Base-by-base conservation (phyloP, 257 asterid species). In the Capsicum rhomboideum region DNA sequence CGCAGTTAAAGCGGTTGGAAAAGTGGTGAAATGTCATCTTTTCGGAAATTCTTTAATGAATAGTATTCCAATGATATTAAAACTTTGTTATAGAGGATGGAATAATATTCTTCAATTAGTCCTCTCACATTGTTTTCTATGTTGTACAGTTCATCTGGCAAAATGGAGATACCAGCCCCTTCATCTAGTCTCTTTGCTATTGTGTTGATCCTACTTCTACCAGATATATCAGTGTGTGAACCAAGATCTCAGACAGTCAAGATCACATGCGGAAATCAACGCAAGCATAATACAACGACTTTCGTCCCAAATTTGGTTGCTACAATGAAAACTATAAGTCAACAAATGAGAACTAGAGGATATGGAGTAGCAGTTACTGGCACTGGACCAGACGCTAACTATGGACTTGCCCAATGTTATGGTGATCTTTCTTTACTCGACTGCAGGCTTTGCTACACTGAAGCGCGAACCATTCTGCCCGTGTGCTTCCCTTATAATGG, bases 331-430 rank as follows among this genome's bases (percentile, higher is more conserved):
- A 64, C 4, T 6, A 8, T 83, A 46, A 75, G 83, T 61, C n/a
- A 3, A 1, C 79, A 80, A 56, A 12, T 85, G 50, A 28, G 42
- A 13, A 29, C 53, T 8, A 44, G 28, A 53, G 82, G 85, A 20
- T 85, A 66, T 66, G 90, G 82, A 37, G 29, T 52, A 66, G 85
- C 85, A 23, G 46, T 9, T 10, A 26, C 40, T 1, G 85, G 87
- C 28, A 71, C 85, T n/a, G 85, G 84, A 44, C 88, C 75, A 12
- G 61, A 74, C 16, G 20, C 68, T 34, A 21, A 8, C n/a, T 83
- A 59, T 85, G 85, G 69, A 69, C 85, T 88, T 2, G 84, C 75
- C 4, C 90, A 88, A 67, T 88, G 90, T 85, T 88, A 85, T 67
- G 83, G 84, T 16, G 86, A 88, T 83, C 82, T 88, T 64, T 85